These are phyloP conservation scores for Candida alai DNA, from an alignment of 805 yeast species.

Conservation along the genomic window DNA sequence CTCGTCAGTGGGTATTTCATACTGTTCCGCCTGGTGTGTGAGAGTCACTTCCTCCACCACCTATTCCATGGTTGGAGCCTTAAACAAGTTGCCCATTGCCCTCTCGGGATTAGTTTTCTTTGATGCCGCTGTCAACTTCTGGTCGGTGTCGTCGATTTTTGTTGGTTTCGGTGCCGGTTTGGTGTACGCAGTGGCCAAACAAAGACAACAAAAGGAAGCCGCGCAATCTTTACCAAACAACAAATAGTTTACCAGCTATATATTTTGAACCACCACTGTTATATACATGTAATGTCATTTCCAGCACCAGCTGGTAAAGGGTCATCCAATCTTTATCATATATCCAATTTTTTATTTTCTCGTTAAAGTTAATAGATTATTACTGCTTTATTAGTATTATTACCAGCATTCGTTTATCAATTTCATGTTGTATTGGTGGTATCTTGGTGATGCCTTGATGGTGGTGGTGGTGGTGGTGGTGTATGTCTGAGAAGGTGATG, in stretches of 20 bases:
- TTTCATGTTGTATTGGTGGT: too few relatives aligned
- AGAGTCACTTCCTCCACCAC: constrained; percentile 98
- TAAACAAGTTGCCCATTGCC: constrained; percentile 97
- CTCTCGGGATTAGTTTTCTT: constrained; percentile 91
- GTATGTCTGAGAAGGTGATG: too few relatives aligned
- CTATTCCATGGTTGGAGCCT: constrained; percentile 98
- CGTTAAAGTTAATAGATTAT: too few relatives aligned
- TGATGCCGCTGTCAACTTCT: constrained; percentile 91
- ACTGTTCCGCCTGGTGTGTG: constrained; percentile 99
- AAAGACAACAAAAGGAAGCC: constrained; percentile 65
- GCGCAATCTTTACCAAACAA: constrained; percentile 28
- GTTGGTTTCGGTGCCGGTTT: constrained; percentile 95
- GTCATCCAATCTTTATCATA: too few relatives aligned
- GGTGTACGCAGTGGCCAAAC: constrained; percentile 93
- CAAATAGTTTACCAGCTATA: constrained; percentile 7
- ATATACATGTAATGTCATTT: too few relatives aligned
- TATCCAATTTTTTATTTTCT: too few relatives aligned
- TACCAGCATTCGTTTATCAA: too few relatives aligned
- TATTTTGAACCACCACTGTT: too few relatives aligned
- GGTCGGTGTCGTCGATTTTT: constrained; percentile 84
- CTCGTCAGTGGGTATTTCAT: constrained; percentile 94
- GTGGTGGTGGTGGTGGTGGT: too few relatives aligned
- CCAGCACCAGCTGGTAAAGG: too few relatives aligned
- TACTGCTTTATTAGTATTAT: too few relatives aligned
- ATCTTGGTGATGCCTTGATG: too few relatives aligned